Percentiles rank a stretch among this genome's conserved stretches.
Evolutionary conservation across 2,329 filamentous ascomycete genomes (phyloP).

Genomic region (Cladosporium sp.): DNA sequence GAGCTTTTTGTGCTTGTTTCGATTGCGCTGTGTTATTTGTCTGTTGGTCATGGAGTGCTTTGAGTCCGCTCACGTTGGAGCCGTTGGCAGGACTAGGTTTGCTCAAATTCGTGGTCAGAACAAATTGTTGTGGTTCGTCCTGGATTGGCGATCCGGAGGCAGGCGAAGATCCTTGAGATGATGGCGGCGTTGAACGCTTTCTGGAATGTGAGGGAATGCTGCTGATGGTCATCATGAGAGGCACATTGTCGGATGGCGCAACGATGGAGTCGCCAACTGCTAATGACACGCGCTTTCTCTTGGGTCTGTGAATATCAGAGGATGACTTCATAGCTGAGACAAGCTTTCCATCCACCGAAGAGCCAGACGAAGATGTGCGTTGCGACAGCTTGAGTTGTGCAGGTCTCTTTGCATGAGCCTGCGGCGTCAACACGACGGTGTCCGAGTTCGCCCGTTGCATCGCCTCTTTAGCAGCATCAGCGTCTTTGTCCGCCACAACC

Average conservation of each 20-base stretch:
- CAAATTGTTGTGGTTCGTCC: not conserved
- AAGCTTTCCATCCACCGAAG: constrained; percentile 30
- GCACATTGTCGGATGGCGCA: constrained; percentile 32
- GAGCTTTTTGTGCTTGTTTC: not conserved
- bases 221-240: constrained; percentile 21
- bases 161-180: not conserved
- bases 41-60: not conserved
- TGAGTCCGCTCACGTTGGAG: not conserved
- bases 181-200: constrained; percentile 10
- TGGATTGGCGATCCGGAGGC: not conserved
- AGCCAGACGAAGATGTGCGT: constrained; percentile 33
- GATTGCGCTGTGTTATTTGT: not conserved
- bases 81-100: not conserved
- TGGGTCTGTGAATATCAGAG: constrained; percentile 19
- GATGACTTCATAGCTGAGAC: constrained; percentile 33
- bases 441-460: constrained; percentile 28
- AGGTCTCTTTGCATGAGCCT: constrained; percentile 28
- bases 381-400: constrained; percentile 27
- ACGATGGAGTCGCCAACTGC: constrained; percentile 34
- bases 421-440: constrained; percentile 22
- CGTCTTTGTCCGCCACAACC: not conserved
- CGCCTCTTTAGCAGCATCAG: constrained; percentile 1
- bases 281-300: constrained; percentile 33
- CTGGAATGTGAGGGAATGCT: constrained; percentile 30
- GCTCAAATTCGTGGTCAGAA: not conserved